A percentile compares a stretch with the other conserved stretches of the same genome.
Evolutionary conservation across 2,329 filamentous ascomycete species (phyloP).

Genomic region (Emmonsia crescens): DNA sequence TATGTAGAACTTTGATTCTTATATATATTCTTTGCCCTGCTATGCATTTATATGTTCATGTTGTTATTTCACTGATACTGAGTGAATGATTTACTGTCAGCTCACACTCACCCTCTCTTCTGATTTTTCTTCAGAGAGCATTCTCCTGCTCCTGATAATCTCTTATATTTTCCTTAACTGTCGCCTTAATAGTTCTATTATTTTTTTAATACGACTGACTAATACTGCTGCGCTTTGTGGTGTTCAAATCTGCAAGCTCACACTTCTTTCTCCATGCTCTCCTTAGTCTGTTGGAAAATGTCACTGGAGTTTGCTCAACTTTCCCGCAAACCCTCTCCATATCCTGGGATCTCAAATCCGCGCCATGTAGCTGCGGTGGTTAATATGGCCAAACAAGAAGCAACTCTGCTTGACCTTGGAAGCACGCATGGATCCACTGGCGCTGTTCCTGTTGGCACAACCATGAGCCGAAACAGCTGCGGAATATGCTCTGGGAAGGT

Average conservation of each 20-base stretch:
- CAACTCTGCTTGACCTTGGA: neutral
- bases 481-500: constrained; percentile 6
- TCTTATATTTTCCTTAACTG: no score
- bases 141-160: no score
- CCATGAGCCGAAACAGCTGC: constrained; percentile 9
- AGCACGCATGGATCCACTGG: neutral
- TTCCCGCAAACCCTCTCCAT: neutral
- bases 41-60: neutral
- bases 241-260: neutral
- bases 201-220: neutral
- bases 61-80: neutral
- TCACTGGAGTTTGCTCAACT: neutral
- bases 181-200: neutral
- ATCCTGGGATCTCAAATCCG: neutral
- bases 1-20: neutral
- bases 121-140: neutral
- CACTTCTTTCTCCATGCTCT: neutral
- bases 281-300: neutral
- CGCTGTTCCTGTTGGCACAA: no score
- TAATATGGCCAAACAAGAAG: neutral
- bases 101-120: neutral
- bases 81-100: neutral
- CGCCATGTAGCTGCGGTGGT: neutral
- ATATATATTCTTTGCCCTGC: neutral
- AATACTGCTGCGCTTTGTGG: neutral